Conservation (phyloP, 1,284 basidiomycete species). For the Tilletia caries region DNA sequence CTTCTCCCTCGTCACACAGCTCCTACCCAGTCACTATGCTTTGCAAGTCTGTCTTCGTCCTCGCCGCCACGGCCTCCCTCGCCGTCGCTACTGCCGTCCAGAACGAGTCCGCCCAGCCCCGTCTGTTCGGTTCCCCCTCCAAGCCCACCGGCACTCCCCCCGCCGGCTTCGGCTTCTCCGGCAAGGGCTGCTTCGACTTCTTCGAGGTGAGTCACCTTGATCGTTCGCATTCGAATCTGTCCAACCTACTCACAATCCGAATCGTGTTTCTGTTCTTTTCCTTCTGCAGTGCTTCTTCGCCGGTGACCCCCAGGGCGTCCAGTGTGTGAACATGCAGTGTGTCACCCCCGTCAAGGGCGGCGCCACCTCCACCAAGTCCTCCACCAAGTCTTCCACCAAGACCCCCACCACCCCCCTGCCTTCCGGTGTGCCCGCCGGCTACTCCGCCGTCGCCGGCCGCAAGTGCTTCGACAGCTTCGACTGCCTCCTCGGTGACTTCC, state of each 20-base stretch:
- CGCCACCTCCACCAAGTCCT: background rate
- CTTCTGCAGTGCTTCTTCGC: constrained; percentile 8
- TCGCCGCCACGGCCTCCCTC: constrained; percentile 5
- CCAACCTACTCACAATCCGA: background rate
- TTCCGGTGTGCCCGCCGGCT: constrained; percentile 8
- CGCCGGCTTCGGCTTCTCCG: constrained; percentile 6
- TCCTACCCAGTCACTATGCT: background rate
- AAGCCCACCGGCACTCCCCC: constrained; percentile 3
- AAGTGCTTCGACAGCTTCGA: constrained; percentile 7
- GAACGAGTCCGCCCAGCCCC: background rate
- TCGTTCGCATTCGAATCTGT: background rate
- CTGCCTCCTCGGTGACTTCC: constrained; percentile 6
- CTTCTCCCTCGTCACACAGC: background rate
- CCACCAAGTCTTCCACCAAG: constrained; percentile 1
- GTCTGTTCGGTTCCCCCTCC: constrained; percentile 12
- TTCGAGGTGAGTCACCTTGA: background rate
- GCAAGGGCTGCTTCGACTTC: constrained; percentile 12
- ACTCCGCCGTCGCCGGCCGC: background rate
- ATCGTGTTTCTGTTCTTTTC: background rate
- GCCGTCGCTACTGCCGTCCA: background rate
- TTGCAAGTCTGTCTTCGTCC: background rate
- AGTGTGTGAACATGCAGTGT: constrained; percentile 3
- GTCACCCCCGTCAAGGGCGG: background rate
- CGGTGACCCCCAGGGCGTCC: background rate
- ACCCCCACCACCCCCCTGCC: background rate